Conservation (phyloP, 768 basidiomycete species). For the Mycena amicta region DNA sequence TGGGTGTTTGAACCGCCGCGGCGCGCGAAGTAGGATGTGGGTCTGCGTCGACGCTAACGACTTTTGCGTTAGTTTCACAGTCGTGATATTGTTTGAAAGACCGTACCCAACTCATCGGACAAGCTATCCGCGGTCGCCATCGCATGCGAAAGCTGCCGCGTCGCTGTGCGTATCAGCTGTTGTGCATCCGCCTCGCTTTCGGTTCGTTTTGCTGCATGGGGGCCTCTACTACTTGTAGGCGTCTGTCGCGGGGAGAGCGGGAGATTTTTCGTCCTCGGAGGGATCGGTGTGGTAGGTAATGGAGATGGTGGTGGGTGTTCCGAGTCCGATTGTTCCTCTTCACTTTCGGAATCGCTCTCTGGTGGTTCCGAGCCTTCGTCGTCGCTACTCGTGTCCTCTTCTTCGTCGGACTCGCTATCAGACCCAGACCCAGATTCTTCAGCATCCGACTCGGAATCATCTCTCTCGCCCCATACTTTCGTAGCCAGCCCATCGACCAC, state of each 20-base stretch:
- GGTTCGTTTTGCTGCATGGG: neutral
- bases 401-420: constrained; percentile 28
- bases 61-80: too few relatives aligned
- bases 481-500: constrained; percentile 67
- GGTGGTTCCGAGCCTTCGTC: constrained; percentile 20
- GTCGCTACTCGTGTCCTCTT: constrained; percentile 21
- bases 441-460: constrained; percentile 29
- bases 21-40: constrained; percentile 30
- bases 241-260: constrained; percentile 12
- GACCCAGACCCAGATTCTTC: constrained; percentile 20
- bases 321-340: constrained; percentile 10
- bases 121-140: constrained; percentile 39
- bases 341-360: constrained; percentile 11
- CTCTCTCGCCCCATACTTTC: constrained; percentile 42
- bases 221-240: neutral
- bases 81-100: too few relatives aligned
- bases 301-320: constrained; percentile 6
- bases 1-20: constrained; percentile 30
- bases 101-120: constrained; percentile 39
- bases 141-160: constrained; percentile 38
- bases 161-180: constrained; percentile 35
- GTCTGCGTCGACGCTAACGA: constrained; percentile 26
- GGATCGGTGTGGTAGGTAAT: too few relatives aligned
- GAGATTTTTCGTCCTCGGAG: constrained; percentile 5
- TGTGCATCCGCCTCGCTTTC: constrained; percentile 31